Percentiles rank a stretch among this genome's conserved stretches.
Conservation (phyloP, 345 rosid genomes). For the Linum tenue region DNA sequence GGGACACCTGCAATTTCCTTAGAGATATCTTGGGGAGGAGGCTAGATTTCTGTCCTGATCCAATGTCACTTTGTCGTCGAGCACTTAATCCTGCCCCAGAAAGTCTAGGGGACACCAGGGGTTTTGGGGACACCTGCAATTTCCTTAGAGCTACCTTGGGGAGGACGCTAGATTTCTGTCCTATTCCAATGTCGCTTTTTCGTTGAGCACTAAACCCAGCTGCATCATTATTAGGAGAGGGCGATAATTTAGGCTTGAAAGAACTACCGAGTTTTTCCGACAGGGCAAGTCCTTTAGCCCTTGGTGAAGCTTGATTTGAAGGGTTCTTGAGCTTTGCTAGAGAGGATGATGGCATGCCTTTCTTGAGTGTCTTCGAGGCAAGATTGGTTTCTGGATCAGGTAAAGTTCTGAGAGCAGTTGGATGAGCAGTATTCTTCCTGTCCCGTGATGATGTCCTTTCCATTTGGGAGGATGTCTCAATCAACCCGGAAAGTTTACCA, state of each 20-base stretch:
- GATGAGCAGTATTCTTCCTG: conserved; percentile 5
- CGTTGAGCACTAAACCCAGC: conserved; percentile 18
- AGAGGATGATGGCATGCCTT: conserved; percentile 18
- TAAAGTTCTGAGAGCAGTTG: conserved; percentile 6
- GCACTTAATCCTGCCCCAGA: conserved; percentile 13
- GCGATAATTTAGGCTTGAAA: background rate
- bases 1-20: conserved; percentile 20
- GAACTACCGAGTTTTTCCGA: background rate
- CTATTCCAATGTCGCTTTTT: conserved; percentile 21
- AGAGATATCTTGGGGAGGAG: conserved; percentile 17
- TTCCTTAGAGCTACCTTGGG: conserved; percentile 28
- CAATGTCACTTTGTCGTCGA: conserved; percentile 21
- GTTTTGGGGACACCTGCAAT: conserved; percentile 13
- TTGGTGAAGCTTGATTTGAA: background rate
- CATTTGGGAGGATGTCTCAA: too few species aligned
- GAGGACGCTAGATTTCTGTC: conserved; percentile 15
- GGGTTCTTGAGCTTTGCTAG: conserved; percentile 20
- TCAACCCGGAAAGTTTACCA: conserved; percentile 2
- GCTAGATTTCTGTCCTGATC: conserved; percentile 20
- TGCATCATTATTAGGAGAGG: background rate
- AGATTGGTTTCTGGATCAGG: conserved; percentile 8
- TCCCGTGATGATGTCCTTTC: background rate
- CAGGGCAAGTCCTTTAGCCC: background rate
- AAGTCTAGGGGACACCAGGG: conserved; percentile 13
- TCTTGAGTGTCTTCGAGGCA: conserved; percentile 9